Conservation (phyloP, 169 alveolate genomes). For the Plasmodium vinckei region DNA sequence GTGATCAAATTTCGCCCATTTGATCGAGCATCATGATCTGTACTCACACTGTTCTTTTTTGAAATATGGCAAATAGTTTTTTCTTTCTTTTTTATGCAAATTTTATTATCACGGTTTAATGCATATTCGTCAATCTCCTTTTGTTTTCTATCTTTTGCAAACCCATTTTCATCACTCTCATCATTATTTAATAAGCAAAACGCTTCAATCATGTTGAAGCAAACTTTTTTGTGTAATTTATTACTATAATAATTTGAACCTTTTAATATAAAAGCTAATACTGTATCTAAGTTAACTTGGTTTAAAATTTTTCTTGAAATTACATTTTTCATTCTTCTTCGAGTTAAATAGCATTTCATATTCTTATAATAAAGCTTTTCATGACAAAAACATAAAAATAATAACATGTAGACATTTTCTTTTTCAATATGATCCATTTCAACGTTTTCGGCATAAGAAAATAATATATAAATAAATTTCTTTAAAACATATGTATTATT, state of each 20-base stretch:
- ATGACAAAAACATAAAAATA: slow-evolving; percentile 57
- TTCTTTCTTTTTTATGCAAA: not conserved
- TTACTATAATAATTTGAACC: slow-evolving; percentile 50
- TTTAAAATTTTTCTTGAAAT: slow-evolving; percentile 3
- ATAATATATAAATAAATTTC: slow-evolving; percentile 17
- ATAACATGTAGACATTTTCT: slow-evolving; percentile 21
- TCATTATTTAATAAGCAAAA: slow-evolving; percentile 28
- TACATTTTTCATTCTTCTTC: slow-evolving; percentile 50
- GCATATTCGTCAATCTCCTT: not conserved
- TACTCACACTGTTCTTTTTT: not conserved
- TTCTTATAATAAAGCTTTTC: slow-evolving; percentile 38
- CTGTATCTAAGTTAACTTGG: slow-evolving; percentile 24
- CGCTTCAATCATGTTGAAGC: slow-evolving; percentile 38
- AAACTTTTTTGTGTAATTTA: slow-evolving; percentile 22
- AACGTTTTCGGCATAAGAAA: slow-evolving; percentile 28
- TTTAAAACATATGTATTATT: slow-evolving; percentile 30
- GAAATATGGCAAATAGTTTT: not conserved
- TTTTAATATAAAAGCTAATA: slow-evolving; percentile 32
- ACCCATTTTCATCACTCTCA: not conserved
- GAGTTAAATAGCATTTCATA: slow-evolving; percentile 16
- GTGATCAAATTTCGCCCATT: not conserved
- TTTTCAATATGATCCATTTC: slow-evolving; percentile 10
- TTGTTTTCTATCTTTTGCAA: not conserved
- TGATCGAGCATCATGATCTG: not conserved
- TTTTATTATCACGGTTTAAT: not conserved